Base-by-base conservation (phyloP, 805 yeast genomes). In the Ogataea wickerhamii region DNA sequence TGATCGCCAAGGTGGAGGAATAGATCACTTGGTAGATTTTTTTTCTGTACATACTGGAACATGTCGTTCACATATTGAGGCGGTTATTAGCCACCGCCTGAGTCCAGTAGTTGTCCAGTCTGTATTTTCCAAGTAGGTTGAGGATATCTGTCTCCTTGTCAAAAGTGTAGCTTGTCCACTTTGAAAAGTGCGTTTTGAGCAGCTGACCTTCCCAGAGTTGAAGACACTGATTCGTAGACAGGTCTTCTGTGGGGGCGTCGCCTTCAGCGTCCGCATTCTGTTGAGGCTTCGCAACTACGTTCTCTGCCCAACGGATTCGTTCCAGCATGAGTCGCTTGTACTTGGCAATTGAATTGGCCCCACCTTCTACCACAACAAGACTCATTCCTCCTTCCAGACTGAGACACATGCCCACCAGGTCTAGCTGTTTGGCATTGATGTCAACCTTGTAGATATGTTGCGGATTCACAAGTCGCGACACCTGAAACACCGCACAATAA, bases 1-100 rank as follows among this genome's bases (percentile, higher is more conserved):
- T 91, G 64, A 77, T 93, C 58, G 98, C 98, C 58, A 91, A 87
- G 74, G 79, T 93, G 58, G 80, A 80, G 58, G 80, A 81, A 52
- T 71, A 67, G 56, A 22, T n/a, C n/a, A n/a, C n/a, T n/a, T n/a
- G n/a, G n/a, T n/a, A n/a, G n/a, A n/a, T n/a, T n/a, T n/a, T n/a
- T n/a, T n/a, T n/a, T n/a, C n/a, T n/a, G n/a, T n/a, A n/a, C n/a
- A n/a, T n/a, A n/a, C n/a, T n/a, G n/a, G n/a, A n/a, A n/a, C n/a
- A n/a, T n/a, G n/a, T n/a, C n/a, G n/a, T n/a, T n/a, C n/a, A n/a
- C n/a, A n/a, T n/a, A n/a, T n/a, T n/a, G n/a, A n/a, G n/a, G n/a
- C n/a, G n/a, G n/a, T n/a, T n/a, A n/a, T n/a, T n/a, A n/a, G n/a
- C n/a, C n/a, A n/a, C n/a, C 2, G 67, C 63, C 43, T 71, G 72